A percentile compares a stretch with the other conserved stretches of the same genome.
phyloP scores from a whole-genome alignment of 1,139 yeast genomes.

The Zygosaccharomyces pseudobailii region DNA sequence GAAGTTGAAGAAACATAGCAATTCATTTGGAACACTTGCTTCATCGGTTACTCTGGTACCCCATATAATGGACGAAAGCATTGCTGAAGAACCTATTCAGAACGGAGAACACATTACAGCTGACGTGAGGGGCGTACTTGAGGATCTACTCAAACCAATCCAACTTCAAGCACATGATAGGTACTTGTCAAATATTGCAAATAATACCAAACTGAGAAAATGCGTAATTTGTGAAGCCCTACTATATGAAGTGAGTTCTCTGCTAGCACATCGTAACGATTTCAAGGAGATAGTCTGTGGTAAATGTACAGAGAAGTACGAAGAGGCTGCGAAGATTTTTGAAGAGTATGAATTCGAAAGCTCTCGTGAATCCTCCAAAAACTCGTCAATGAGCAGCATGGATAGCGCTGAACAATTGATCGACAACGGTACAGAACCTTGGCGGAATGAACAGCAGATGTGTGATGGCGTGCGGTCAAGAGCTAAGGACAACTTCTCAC shows the following conservation, averaged over 20 bases:
- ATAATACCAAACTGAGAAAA: constrained; percentile 38
- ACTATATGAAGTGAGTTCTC: constrained; percentile 56
- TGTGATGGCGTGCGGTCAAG: neutral
- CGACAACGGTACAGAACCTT: constrained; percentile 6
- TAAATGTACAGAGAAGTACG: constrained; percentile 57
- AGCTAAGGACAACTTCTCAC: constrained; percentile 27
- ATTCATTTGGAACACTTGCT: constrained; percentile 4
- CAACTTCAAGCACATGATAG: constrained; percentile 16
- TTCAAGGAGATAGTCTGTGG: constrained; percentile 58
- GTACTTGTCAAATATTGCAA: constrained; percentile 21
- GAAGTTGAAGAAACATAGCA: constrained; percentile 14
- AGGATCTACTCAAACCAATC: constrained; percentile 17
- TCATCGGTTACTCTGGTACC: constrained; percentile 11
- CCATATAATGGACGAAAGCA: constrained; percentile 7
- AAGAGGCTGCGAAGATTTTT: constrained; percentile 42
- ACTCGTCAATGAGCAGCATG: constrained; percentile 8
- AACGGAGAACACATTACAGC: constrained; percentile 6
- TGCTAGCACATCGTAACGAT: constrained; percentile 30
- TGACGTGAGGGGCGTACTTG: constrained; percentile 16
- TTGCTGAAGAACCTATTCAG: neutral
- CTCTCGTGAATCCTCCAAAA: constrained; percentile 20
- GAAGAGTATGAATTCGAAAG: constrained; percentile 35
- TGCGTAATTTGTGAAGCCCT: constrained; percentile 67
- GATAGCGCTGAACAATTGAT: constrained; percentile 9
- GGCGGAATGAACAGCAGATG: constrained; percentile 11